Conservation (phyloP, 768 basidiomycete species). For the Multifurca ochricompacta region DNA sequence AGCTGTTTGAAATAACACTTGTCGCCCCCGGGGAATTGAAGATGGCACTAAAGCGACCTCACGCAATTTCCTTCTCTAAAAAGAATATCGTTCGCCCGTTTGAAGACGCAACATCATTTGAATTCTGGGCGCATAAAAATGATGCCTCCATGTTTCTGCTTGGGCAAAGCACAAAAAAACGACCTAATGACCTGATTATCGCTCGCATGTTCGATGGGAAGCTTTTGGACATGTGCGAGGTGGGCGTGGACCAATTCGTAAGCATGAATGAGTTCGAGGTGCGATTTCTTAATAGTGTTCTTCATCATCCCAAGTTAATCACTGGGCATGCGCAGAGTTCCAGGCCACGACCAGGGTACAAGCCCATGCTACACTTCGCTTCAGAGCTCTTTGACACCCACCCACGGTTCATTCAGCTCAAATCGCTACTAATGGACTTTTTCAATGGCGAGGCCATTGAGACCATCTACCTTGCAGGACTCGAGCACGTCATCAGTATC, state of each 20-base stretch:
- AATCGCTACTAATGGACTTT: constrained; percentile 83
- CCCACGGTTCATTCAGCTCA: constrained; percentile 85
- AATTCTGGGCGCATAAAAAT: constrained; percentile 92
- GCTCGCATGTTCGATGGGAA: constrained; percentile 79
- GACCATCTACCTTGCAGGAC: constrained; percentile 71
- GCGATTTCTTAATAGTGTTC: constrained; percentile 23
- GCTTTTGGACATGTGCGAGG: constrained; percentile 91
- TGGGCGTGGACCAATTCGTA: constrained; percentile 77
- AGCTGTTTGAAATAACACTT: not conserved
- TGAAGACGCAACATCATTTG: constrained; percentile 72
- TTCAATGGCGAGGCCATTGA: constrained; percentile 87
- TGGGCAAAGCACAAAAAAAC: constrained; percentile 90
- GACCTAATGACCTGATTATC: constrained; percentile 80
- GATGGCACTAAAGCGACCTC: constrained; percentile 91
- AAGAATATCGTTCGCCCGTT: constrained; percentile 91
- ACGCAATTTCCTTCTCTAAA: constrained; percentile 88
- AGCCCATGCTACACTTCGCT: constrained; percentile 92
- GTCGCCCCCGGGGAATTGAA: constrained; percentile 26
- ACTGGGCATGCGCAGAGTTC: constrained; percentile 45
- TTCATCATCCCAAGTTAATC: not conserved
- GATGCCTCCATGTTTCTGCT: constrained; percentile 88
- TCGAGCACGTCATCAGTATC: constrained; percentile 85
- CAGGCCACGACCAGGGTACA: constrained; percentile 84
- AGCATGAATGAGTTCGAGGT: constrained; percentile 84
- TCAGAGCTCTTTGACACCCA: constrained; percentile 93